These are phyloP conservation scores for Epichloe hybrida DNA, from an alignment of 2,329 filamentous ascomycete species.

Conservation along the genomic window DNA sequence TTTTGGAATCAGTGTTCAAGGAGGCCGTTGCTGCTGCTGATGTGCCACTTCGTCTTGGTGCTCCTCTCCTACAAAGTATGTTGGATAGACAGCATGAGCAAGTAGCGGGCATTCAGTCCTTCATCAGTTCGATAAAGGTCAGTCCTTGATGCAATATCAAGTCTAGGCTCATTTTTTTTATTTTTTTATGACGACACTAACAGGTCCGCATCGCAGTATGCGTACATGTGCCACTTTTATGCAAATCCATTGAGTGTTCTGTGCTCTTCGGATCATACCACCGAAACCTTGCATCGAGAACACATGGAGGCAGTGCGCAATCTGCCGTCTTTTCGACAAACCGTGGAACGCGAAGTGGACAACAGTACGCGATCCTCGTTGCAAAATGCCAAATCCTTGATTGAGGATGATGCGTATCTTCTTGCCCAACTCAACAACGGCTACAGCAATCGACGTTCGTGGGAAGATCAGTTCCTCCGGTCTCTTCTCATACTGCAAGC, in stretches of 20 bases:
- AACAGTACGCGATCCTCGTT: constrained; percentile 29
- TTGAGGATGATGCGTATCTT: constrained; percentile 48
- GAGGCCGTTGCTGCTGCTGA: constrained; percentile 46
- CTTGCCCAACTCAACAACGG: constrained; percentile 25
- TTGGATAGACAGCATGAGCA: constrained; percentile 65
- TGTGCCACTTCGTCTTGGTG: constrained; percentile 47
- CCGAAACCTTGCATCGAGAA: constrained; percentile 34
- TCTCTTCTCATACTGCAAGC: constrained; percentile 33
- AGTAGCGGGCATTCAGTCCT: constrained; percentile 60
- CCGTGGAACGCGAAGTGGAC: constrained; percentile 35
- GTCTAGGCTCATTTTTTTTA: not conserved
- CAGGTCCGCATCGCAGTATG: constrained; percentile 41
- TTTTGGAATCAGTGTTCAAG: constrained; percentile 60
- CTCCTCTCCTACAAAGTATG: constrained; percentile 46
- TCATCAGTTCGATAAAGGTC: constrained; percentile 57
- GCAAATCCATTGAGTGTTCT: constrained; percentile 62
- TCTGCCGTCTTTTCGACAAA: constrained; percentile 52
- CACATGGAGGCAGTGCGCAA: constrained; percentile 56
- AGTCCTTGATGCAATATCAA: not conserved
- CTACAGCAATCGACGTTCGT: constrained; percentile 20
- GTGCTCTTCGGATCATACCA: constrained; percentile 21
- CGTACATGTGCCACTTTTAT: constrained; percentile 78
- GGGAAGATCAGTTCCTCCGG: constrained; percentile 32
- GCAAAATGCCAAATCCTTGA: constrained; percentile 29
- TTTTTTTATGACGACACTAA: not conserved